These are phyloP conservation scores for Jaapia argillacea DNA, from an alignment of 768 basidiomycete species.

Conservation along the genomic window DNA sequence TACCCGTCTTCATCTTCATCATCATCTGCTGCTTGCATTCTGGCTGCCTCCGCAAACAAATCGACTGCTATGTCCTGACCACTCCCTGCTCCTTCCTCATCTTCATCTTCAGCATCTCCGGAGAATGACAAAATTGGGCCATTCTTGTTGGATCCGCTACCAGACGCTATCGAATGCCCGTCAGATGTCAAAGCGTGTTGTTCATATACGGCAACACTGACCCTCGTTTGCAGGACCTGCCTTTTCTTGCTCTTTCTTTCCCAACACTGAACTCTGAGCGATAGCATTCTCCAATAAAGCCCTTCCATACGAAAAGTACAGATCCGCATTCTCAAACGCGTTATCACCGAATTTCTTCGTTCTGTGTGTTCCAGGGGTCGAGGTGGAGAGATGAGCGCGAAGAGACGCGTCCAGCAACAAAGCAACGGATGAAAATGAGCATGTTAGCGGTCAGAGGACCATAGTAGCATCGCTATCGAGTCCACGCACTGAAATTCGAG, in stretches of 20 bases:
- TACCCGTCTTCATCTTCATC: conserved; percentile 42
- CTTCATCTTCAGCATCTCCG: conserved; percentile 70
- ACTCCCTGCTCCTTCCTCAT: conserved; percentile 21
- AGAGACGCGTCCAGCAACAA: conserved; percentile 4
- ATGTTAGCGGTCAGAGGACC: no score
- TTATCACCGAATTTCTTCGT: conserved; percentile 71
- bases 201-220: background rate
- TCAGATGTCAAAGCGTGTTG: conserved; percentile 2
- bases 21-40: conserved; percentile 31
- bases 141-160: conserved; percentile 25
- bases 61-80: conserved; percentile 45
- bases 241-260: conserved; percentile 70
- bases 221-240: conserved; percentile 28
- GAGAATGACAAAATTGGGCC: conserved; percentile 70
- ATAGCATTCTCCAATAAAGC: conserved; percentile 92
- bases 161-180: no score
- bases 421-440: no score
- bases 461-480: no score
- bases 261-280: conserved; percentile 75
- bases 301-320: conserved; percentile 88
- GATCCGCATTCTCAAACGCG: conserved; percentile 74
- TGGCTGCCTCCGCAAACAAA: conserved; percentile 49
- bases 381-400: background rate
- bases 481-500: conserved; percentile 79
- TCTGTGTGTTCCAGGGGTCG: conserved; percentile 31